A percentile compares a stretch with the other conserved stretches of the same genome.
Evolutionary conservation across 2,329 filamentous ascomycete genomes (phyloP).

Genomic region (Daldinia sp.): DNA sequence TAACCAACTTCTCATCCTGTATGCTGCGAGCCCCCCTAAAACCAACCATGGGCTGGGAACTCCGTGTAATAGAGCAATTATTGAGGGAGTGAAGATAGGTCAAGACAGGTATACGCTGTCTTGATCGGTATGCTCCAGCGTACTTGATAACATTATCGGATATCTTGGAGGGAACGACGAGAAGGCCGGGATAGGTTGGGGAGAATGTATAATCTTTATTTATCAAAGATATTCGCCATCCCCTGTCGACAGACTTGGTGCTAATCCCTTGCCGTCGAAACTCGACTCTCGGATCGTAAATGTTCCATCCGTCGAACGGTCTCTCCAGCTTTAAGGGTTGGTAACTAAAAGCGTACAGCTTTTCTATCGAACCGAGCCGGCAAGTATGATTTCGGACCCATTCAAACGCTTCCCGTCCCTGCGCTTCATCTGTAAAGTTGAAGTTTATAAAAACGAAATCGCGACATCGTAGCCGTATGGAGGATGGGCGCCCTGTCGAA

Average conservation of each 20-base stretch:
- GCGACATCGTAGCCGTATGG: slow-evolving; percentile 86
- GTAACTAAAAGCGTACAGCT: slow-evolving; percentile 90
- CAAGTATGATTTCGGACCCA: slow-evolving; percentile 83
- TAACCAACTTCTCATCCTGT: slow-evolving; percentile 93
- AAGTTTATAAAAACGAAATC: slow-evolving; percentile 96
- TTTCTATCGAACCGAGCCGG: slow-evolving; percentile 82
- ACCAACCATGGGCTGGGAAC: slow-evolving; percentile 89
- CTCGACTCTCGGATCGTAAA: slow-evolving; percentile 88
- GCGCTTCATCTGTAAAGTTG: slow-evolving; percentile 78
- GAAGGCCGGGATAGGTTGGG: slow-evolving; percentile 85
- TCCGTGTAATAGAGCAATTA: slow-evolving; percentile 95
- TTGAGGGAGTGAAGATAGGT: slow-evolving; percentile 97
- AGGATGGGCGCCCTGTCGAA: slow-evolving; percentile 74
- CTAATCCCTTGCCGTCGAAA: slow-evolving; percentile 89
- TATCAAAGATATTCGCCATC: slow-evolving; percentile 90
- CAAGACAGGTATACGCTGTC: slow-evolving; percentile 85
- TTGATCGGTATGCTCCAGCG: slow-evolving; percentile 86
- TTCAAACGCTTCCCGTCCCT: slow-evolving; percentile 86
- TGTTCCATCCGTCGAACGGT: slow-evolving; percentile 78
- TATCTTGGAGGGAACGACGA: slow-evolving; percentile 86
- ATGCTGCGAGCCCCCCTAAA: slow-evolving; percentile 88
- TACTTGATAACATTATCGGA: slow-evolving; percentile 98
- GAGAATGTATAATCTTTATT: slow-evolving; percentile 92
- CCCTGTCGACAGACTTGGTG: slow-evolving; percentile 76
- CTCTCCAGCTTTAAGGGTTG: slow-evolving; percentile 77